Base-by-base conservation (phyloP, 192 early-diverging fungal species). In the Spinellus fusiger region DNA sequence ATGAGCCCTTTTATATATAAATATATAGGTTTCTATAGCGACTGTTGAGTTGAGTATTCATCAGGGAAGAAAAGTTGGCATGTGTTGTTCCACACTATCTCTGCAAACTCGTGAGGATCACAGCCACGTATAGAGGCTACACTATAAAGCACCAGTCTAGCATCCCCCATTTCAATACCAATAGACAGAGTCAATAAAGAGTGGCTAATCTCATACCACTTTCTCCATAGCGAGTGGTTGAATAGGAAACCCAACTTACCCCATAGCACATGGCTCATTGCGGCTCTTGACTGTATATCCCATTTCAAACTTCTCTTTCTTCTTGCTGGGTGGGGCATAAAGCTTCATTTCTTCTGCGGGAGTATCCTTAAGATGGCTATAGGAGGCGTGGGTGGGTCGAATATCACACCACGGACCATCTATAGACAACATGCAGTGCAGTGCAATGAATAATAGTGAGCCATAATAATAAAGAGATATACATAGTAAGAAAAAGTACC, bases 371-470 rank as follows among this genome's bases (percentile, higher is more conserved):
- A 90, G 66, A 49, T 89, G 76, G 51, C 68, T 68, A 73, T 75
- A 72, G 4, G 91, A 90, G 15, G 92, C 93, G 64, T 95, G 93
- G 0, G 93, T 90, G 0, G 88, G 86, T 27, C 89, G 73, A 58
- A 94, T 89, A 59, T 94, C 93, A 68, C 93, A 96, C 84, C 90
- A 96, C 16, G 94, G 94, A 8, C 84, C 89, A 78, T 95, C 93
- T 73, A 40, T 59, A 56, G 13, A 53, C 15, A 29, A 56, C 40
- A 66, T n/a, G n/a, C n/a, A n/a, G n/a, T n/a, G n/a, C n/a, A n/a
- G n/a, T n/a, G n/a, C 12, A 1, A 54, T 35, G 28, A 47, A 28
- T 38, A 4, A n/a, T n/a, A n/a, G n/a, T n/a, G n/a, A n/a, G n/a
- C n/a, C n/a, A n/a, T n/a, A n/a, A n/a, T n/a, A n/a, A n/a, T n/a